Conservation (phyloP, 176 grass and related monocot species). For the Oropetium thomaeum region DNA sequence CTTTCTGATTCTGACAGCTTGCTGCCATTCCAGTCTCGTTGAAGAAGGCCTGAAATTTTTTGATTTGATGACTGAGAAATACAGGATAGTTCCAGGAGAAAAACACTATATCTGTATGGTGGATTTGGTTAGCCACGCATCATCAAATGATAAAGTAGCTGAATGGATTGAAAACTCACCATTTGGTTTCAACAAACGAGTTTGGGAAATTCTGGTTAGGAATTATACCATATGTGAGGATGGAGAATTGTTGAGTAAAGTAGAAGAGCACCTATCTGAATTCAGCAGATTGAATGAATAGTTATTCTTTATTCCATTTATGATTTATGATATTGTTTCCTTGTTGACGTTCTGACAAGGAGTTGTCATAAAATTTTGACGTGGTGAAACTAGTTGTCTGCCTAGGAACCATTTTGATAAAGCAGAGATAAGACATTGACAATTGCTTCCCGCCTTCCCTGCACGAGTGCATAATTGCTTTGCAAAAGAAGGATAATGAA, state of each 20-base stretch:
- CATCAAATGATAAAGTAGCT: conserved; percentile 40
- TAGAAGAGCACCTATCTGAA: conserved; percentile 22
- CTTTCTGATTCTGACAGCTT: conserved; percentile 55
- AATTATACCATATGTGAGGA: background rate
- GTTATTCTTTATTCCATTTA: background rate
- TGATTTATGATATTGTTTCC: conserved; percentile 2
- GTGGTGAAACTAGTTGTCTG: background rate
- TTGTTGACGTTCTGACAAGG: conserved; percentile 7
- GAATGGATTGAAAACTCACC: conserved; percentile 49
- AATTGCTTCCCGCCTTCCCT: background rate
- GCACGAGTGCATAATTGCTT: background rate
- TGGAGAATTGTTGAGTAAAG: conserved; percentile 21
- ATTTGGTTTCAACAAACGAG: conserved; percentile 26
- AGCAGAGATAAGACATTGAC: background rate
- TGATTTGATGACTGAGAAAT: conserved; percentile 57
- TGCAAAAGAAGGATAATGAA: background rate
- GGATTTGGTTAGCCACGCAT: conserved; percentile 52
- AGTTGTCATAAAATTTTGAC: background rate
- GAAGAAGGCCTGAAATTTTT: conserved; percentile 66
- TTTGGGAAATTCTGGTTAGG: conserved; percentile 48
- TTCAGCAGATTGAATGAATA: background rate
- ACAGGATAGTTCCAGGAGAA: conserved; percentile 51
- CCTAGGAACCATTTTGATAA: conserved; percentile 9
- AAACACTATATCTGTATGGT: conserved; percentile 52
- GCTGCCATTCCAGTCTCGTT: conserved; percentile 48